Evolutionary conservation across 805 yeast species (phyloP).

Genomic region (Kazachstania psychrophila): DNA sequence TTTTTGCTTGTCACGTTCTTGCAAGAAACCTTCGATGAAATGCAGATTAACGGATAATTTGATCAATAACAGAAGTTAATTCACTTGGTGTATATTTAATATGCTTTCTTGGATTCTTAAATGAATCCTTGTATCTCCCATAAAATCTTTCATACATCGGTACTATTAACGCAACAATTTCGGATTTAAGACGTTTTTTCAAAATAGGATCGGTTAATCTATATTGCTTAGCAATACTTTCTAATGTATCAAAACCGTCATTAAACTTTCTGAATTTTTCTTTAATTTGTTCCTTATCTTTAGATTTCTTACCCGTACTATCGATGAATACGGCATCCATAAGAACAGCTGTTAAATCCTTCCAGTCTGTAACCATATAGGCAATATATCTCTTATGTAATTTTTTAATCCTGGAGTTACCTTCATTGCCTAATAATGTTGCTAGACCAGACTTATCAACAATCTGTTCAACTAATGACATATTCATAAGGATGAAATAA

Average conservation of each 20-base stretch:
- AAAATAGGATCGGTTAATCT: constrained; percentile 58
- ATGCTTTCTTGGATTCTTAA: constrained; percentile 31
- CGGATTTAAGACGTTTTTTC: constrained; percentile 54
- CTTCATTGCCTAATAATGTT: constrained; percentile 45
- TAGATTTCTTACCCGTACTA: constrained; percentile 44
- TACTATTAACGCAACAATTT: constrained; percentile 58
- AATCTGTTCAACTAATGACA: constrained; percentile 66
- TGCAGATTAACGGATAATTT: constrained; percentile 10
- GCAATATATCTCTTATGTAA: constrained; percentile 67
- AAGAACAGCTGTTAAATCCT: constrained; percentile 60
- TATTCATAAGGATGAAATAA: constrained; percentile 57
- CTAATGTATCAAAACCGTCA: constrained; percentile 69
- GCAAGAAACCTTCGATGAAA: background rate
- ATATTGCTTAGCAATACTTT: constrained; percentile 54
- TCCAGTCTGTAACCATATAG: constrained; percentile 72
- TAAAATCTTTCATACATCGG: constrained; percentile 82
- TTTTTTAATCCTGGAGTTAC: constrained; percentile 54
- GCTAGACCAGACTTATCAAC: constrained; percentile 50
- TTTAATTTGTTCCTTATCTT: constrained; percentile 72
- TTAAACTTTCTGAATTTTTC: constrained; percentile 80
- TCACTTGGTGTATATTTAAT: constrained; percentile 30
- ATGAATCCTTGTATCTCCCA: constrained; percentile 42
- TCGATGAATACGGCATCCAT: constrained; percentile 66
- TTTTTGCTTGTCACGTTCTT: background rate
- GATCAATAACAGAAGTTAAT: constrained; percentile 21